These are phyloP conservation scores for Earliella scabrosa DNA, from an alignment of 1,284 basidiomycete species.

Conservation along the genomic window DNA sequence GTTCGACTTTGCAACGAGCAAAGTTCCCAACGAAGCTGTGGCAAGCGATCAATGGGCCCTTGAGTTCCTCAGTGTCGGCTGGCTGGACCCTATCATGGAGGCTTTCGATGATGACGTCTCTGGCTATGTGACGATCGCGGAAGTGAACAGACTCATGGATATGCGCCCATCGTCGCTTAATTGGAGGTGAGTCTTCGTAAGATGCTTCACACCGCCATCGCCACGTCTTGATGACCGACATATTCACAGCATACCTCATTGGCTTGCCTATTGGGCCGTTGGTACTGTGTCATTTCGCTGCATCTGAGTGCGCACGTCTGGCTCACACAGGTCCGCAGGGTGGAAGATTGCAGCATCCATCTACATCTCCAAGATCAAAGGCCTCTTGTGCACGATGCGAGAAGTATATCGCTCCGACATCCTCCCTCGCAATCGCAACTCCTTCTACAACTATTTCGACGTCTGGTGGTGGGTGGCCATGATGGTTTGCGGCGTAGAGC, in stretches of 20 bases:
- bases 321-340: conserved; percentile 17
- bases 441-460: conserved; percentile 22
- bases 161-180: conserved; percentile 1
- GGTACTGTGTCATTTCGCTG: neutral
- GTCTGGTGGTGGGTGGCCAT: conserved; percentile 5
- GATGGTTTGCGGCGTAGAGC: neutral
- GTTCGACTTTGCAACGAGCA: conserved; percentile 5
- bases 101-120: conserved; percentile 39
- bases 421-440: conserved; percentile 23
- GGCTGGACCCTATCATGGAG: conserved; percentile 30
- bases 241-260: conserved; percentile 14
- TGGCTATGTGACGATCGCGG: conserved; percentile 37
- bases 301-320: no score
- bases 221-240: neutral
- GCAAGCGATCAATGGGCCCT: conserved; percentile 21
- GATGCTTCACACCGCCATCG: neutral
- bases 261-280: conserved; percentile 26
- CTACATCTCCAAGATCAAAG: conserved; percentile 27
- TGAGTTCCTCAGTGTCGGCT: conserved; percentile 20
- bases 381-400: conserved; percentile 23
- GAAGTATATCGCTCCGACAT: conserved; percentile 10
- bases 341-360: conserved; percentile 22
- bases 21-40: neutral
- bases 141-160: conserved; percentile 26
- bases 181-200: conserved; percentile 21